phyloP scores from a whole-genome alignment of 2,329 filamentous ascomycete species.

The Monosporascus sp. region DNA sequence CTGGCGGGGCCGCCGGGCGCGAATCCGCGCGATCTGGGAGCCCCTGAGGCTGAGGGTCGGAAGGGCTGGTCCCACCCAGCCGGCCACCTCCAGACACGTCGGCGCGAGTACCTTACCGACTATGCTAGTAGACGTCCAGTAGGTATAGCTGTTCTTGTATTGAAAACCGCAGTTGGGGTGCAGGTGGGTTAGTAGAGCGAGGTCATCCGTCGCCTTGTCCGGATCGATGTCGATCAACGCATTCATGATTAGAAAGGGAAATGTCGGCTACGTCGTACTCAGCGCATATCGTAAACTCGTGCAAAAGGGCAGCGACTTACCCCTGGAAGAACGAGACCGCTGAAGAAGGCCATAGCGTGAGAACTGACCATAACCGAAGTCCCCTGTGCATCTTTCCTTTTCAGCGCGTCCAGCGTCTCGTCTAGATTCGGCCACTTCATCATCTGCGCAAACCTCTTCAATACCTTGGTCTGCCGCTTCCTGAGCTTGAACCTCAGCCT shows the following conservation, averaged over 20 bases:
- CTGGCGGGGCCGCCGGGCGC: conserved; percentile 54
- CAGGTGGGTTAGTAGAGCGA: conserved; percentile 64
- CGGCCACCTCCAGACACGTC: conserved; percentile 65
- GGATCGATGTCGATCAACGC: conserved; percentile 70
- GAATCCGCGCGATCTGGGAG: conserved; percentile 66
- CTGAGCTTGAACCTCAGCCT: conserved; percentile 61
- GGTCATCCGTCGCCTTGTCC: conserved; percentile 58
- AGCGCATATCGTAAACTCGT: not conserved
- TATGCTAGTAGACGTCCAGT: conserved; percentile 69
- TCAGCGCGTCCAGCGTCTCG: conserved; percentile 58
- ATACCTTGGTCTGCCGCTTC: conserved; percentile 62
- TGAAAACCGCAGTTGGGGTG: conserved; percentile 70
- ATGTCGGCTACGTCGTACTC: conserved; percentile 40
- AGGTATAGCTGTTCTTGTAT: conserved; percentile 68
- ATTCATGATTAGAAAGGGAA: conserved; percentile 76
- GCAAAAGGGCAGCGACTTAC: conserved; percentile 33
- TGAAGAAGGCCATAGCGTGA: conserved; percentile 74
- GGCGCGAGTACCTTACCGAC: conserved; percentile 72
- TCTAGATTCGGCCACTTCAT: conserved; percentile 75
- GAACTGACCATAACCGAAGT: conserved; percentile 58
- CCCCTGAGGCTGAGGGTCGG: conserved; percentile 62
- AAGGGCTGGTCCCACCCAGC: conserved; percentile 70
- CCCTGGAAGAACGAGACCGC: conserved; percentile 67
- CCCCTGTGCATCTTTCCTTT: conserved; percentile 53
- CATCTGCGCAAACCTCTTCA: conserved; percentile 63